Percentiles rank a stretch among this genome's conserved stretches.
Conservation (phyloP, 2,329 filamentous ascomycete genomes). For the Arthrobotrys pseudoclavata region DNA sequence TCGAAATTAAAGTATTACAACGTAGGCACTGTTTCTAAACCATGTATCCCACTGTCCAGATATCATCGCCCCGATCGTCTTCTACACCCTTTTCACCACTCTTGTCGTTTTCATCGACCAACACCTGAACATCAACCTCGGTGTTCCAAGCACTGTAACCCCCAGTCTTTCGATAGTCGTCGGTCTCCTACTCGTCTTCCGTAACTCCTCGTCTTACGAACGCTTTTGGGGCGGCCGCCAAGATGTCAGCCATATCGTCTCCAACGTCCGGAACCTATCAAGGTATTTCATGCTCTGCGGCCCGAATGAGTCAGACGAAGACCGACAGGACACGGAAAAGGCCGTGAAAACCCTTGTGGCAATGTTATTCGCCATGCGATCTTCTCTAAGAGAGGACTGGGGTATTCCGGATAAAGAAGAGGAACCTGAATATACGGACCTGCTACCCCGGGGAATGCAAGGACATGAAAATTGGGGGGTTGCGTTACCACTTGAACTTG, state of each 20-base stretch:
- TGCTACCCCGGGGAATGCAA: slow-evolving; percentile 70
- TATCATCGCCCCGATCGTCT: slow-evolving; percentile 71
- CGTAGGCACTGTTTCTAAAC: background rate
- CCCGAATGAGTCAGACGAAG: slow-evolving; percentile 65
- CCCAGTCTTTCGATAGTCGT: slow-evolving; percentile 76
- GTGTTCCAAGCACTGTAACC: slow-evolving; percentile 73
- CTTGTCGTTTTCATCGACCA: slow-evolving; percentile 73
- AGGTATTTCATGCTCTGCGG: slow-evolving; percentile 69
- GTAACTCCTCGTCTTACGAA: slow-evolving; percentile 75
- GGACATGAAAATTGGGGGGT: slow-evolving; percentile 73
- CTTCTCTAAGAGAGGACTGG: slow-evolving; percentile 75
- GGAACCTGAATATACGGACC: slow-evolving; percentile 68
- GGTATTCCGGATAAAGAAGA: slow-evolving; percentile 65
- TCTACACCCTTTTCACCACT: slow-evolving; percentile 73
- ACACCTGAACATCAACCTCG: slow-evolving; percentile 69
- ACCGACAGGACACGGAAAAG: slow-evolving; percentile 69
- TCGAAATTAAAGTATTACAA: background rate
- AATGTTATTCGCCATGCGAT: slow-evolving; percentile 74
- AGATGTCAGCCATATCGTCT: slow-evolving; percentile 72
- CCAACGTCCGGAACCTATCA: slow-evolving; percentile 73
- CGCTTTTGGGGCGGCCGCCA: slow-evolving; percentile 75
- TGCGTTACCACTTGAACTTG: slow-evolving; percentile 73
- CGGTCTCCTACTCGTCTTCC: slow-evolving; percentile 76
- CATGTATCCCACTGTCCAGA: slow-evolving; percentile 62
- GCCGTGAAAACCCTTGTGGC: slow-evolving; percentile 70